phyloP scores from a whole-genome alignment of 2,329 filamentous ascomycete species.

The Colletotrichum cordylinicola region DNA sequence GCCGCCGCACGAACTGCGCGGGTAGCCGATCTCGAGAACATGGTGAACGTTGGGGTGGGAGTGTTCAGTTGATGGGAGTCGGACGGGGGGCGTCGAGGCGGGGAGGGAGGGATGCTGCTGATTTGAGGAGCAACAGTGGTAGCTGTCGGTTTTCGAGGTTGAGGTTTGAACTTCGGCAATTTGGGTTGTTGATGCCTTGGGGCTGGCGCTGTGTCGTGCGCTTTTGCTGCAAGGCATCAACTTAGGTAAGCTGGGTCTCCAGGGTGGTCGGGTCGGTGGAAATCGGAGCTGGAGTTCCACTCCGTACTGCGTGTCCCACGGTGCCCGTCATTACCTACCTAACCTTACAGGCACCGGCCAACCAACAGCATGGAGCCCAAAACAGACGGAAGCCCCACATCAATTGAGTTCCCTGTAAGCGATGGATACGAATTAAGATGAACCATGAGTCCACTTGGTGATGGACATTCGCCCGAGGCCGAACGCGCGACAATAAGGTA shows the following conservation, averaged over 20 bases:
- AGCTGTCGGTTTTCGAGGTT: conserved; percentile 37
- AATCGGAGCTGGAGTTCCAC: conserved; percentile 12
- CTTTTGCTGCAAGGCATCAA: conserved; percentile 40
- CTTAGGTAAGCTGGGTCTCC: conserved; percentile 21
- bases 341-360: neutral
- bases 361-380: neutral
- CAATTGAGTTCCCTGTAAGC: neutral
- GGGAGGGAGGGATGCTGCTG: conserved; percentile 18
- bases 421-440: neutral
- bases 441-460: neutral
- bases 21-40: conserved; percentile 66
- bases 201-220: neutral
- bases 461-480: neutral
- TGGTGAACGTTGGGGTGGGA: conserved; percentile 37
- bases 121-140: conserved; percentile 16
- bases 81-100: conserved; percentile 22
- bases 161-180: conserved; percentile 42
- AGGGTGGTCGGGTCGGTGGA: conserved; percentile 8
- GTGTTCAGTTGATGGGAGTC: conserved; percentile 16
- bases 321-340: neutral
- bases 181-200: conserved; percentile 48
- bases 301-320: neutral
- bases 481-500: neutral
- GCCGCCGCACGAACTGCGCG: conserved; percentile 62
- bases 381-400: neutral